Evolutionary conservation across 106 monocot species (phyloP), one percentile per base, ranked within the genome.

Genomic region (Chionographis japonica): DNA sequence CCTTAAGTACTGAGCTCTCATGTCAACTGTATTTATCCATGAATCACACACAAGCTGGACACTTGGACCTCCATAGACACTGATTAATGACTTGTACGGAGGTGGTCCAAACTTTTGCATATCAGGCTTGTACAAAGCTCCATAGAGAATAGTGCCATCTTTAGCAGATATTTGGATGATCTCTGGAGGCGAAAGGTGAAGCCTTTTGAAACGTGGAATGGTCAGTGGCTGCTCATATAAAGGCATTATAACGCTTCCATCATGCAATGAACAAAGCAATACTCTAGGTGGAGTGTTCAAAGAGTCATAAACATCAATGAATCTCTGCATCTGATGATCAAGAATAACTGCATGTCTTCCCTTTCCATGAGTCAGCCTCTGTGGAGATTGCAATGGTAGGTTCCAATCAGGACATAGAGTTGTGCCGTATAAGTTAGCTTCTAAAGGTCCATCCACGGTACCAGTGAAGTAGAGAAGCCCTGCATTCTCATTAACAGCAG

Each of bases 11-110:
- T 97, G 97, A 54, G 97, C 92, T 74, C 89, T 79, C 97, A 97
- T 92, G 77, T 97, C 97, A 69, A 97, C 97, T 13, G 92, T 97
- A 77, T 81, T 85, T 51, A 87, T 69, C 97, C 97, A 97, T 19
- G 92, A 84, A 74, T 97, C 83, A 46, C 65, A 77, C 14, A 97
- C 97, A 65, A 78, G 73, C 76, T 97, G 97, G 57, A 89, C 84
- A 80, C 83, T 80, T 9, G 97, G 97, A 42, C 97, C 97, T 65
- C 97, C 97, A 71, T 97, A 97, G 12, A 92, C 92, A 80, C 75
- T 84, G 69, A 97, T 76, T 41, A 97, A 57, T 20, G 97, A 78
- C 68, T 84, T 89, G 70, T 97, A 97, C 11, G 97, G 97, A 65
- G 97, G 97, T 55, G 97, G 97, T 19, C 97, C 97, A 77, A 80